Conservation (phyloP, 1,284 basidiomycete species). For the Leccinum subrobustum region DNA sequence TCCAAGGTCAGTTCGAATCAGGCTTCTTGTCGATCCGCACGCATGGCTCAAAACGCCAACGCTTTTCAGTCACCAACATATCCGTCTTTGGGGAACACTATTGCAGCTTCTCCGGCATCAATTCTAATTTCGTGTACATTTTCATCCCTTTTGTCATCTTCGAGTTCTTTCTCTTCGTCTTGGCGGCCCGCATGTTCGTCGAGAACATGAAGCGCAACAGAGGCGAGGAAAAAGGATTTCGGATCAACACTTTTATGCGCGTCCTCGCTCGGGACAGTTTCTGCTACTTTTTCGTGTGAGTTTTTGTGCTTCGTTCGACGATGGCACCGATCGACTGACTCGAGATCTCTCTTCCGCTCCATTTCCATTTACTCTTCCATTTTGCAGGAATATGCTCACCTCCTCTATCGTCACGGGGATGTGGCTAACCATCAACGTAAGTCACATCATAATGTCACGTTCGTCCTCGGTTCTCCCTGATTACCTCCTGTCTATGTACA, state of each 20-base stretch:
- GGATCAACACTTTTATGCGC: constrained; percentile 24
- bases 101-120: constrained; percentile 27
- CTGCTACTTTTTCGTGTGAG: constrained; percentile 34
- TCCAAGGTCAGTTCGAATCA: constrained; percentile 19
- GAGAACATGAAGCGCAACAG: constrained; percentile 8
- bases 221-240: background rate
- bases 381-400: constrained; percentile 25
- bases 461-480: background rate
- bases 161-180: constrained; percentile 25
- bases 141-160: constrained; percentile 33
- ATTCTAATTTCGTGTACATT: constrained; percentile 25
- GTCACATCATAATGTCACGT: background rate
- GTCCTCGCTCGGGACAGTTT: constrained; percentile 31
- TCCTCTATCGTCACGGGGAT: constrained; percentile 29
- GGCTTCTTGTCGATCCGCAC: background rate
- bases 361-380: background rate
- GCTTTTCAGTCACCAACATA: background rate
- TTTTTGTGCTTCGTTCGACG: background rate
- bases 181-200: constrained; percentile 23
- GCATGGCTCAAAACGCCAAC: background rate
- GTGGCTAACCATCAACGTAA: constrained; percentile 26
- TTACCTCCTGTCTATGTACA: background rate
- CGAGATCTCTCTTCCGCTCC: background rate
- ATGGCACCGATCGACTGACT: background rate
- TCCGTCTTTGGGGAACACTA: constrained; percentile 2